Conservation (phyloP, 129 eudicot genomes). For the Centaurea solstitialis region DNA sequence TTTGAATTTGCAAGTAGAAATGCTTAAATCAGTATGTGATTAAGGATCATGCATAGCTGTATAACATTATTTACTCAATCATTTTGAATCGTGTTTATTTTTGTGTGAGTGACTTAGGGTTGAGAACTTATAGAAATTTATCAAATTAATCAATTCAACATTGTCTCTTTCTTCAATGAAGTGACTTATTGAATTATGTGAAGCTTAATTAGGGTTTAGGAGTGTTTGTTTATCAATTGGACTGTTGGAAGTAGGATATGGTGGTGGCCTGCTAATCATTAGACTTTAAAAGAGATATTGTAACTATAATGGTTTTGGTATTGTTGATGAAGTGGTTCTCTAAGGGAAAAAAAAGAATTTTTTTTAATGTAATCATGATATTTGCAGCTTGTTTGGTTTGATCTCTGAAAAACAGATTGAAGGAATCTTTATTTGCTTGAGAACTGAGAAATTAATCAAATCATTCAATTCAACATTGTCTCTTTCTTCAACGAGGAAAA, state of each 20-base stretch:
- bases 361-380: too few relatives aligned
- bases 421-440: too few relatives aligned
- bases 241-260: background rate
- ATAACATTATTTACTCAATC: background rate
- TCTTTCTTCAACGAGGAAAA: background rate
- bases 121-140: slow-evolving; percentile 1
- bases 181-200: background rate
- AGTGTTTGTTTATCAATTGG: background rate
- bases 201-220: background rate
- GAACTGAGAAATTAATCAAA: background rate
- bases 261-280: too few relatives aligned
- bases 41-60: background rate
- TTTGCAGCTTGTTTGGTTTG: too few relatives aligned
- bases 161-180: background rate
- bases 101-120: slow-evolving; percentile 10
- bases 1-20: background rate
- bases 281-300: too few relatives aligned
- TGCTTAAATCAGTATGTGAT: background rate
- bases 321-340: too few relatives aligned
- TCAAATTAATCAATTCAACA: background rate
- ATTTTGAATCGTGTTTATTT: background rate
- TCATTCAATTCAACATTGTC: background rate
- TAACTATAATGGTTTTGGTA: too few relatives aligned
- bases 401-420: too few relatives aligned
- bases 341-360: too few relatives aligned